A percentile compares a stretch with the other conserved stretches of the same genome.
Conservation (phyloP, 805 yeast species). For the Yamadazyma akitaensis region DNA sequence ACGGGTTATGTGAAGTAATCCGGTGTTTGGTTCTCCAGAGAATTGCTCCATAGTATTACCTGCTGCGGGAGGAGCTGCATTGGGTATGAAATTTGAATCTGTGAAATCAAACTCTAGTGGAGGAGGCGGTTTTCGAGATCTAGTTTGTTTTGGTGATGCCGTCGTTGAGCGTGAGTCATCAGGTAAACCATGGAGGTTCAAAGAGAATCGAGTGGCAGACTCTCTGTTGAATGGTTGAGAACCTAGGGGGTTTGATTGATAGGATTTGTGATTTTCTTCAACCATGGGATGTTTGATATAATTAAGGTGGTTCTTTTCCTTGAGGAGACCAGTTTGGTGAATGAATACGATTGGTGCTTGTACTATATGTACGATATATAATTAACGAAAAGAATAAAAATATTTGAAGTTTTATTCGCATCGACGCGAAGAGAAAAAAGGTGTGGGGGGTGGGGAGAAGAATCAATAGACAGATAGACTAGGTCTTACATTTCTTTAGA, state of each 20-base stretch:
- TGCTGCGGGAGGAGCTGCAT: background rate
- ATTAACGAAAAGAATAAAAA: background rate
- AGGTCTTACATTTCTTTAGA: no score
- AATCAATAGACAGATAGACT: no score
- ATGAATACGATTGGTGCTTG: background rate
- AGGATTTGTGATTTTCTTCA: background rate
- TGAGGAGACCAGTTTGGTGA: background rate
- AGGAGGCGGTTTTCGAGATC: background rate
- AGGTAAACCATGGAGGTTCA: background rate
- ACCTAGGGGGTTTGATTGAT: background rate
- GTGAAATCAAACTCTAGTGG: background rate
- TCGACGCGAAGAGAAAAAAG: background rate
- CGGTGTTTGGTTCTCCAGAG: background rate
- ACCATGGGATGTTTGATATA: background rate
- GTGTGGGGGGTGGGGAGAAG: background rate
- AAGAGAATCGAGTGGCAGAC: background rate
- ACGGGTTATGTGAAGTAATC: background rate
- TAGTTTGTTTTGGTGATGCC: background rate
- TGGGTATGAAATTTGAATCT: background rate
- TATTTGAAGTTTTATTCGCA: background rate
- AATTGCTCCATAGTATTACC: background rate
- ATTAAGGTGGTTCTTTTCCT: background rate
- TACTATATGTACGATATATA: background rate
- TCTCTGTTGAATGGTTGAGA: background rate
- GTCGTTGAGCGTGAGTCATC: background rate